Base-by-base conservation (phyloP, 805 yeast genomes). In the Candida peoriensis region DNA sequence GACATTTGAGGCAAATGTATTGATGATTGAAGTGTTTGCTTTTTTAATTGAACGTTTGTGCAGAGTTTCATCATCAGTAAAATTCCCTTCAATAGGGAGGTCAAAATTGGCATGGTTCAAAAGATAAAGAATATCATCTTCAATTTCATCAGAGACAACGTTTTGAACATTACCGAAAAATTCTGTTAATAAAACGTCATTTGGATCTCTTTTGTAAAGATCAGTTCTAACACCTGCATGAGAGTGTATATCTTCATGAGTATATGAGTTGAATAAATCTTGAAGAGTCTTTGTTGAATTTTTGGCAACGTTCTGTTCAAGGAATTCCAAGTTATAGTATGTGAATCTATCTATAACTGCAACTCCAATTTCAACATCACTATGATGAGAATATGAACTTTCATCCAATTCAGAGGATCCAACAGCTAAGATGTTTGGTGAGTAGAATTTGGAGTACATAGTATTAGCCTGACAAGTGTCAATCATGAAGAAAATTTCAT, bases 391-490 rank as follows among this genome's bases (percentile, higher is more conserved):
- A 54, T 88, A 93, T 3, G 96, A 86, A 33, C 90, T 79, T 60
- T 93, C 96, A 36, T 82, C 95, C 7, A 86, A 43, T 45, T 73
- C 82, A 8, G 95, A 83, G 1, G 96, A 87, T 1, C 98, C 99
- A 23, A 90, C 94, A 1, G 96, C 86, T 34, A 93, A 61, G 30
- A 93, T 76, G 56, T 93, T 88, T 22, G 98, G 97, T 8, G 96
- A 82, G 56, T 87, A 88, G 54, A 90, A 78, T 52, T 82, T 76
- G 38, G 94, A 81, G 62, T 83, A 93, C 98, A 93, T 90, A 12
- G 98, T 87, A 61, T 90, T 93, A 18, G 98, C 98, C 66, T 93
- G 98, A 55, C 99, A 93, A 0, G 99, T 93, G 59, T 93, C 99
- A 44, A 93, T 83, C 97, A 93, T 93, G 62, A 93, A 93, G 54